These are phyloP conservation scores for Fagus crenata DNA, from an alignment of 306 rosid genomes.

Conservation along the genomic window DNA sequence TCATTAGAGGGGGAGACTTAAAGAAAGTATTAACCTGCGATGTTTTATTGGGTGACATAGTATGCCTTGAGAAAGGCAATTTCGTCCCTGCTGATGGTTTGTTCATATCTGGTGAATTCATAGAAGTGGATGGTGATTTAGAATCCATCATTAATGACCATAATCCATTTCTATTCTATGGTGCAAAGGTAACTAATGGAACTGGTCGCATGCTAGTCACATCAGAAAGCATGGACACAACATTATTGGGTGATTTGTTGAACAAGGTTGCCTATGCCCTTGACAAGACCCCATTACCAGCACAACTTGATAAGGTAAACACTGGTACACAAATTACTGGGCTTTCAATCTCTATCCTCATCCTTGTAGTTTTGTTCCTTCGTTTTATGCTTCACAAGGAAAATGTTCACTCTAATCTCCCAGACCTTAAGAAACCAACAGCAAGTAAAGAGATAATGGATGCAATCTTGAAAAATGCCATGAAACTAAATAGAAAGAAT, in stretches of 20 bases:
- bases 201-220: slow-evolving; percentile 23
- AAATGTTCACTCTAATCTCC: neutral
- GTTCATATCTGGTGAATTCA: slow-evolving; percentile 4
- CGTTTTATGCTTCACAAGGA: neutral
- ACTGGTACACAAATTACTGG: neutral
- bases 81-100: slow-evolving; percentile 29
- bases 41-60: slow-evolving; percentile 16
- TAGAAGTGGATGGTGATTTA: neutral
- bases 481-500: neutral
- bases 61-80: neutral
- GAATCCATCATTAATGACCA: neutral
- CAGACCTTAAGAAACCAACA: slow-evolving; percentile 8
- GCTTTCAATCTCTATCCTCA: slow-evolving; percentile 5
- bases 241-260: neutral
- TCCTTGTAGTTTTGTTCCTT: slow-evolving; percentile 14
- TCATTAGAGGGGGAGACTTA: neutral
- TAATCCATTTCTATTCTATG: slow-evolving; percentile 21
- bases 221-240: slow-evolving; percentile 11
- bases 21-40: neutral
- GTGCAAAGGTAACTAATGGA: slow-evolving; percentile 25
- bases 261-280: neutral
- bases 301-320: slow-evolving; percentile 15
- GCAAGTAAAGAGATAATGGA: neutral
- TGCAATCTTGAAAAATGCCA: neutral
- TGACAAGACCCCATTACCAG: neutral